Conservation (phyloP, 2,329 filamentous ascomycete genomes). For the Botrytis byssoidea region DNA sequence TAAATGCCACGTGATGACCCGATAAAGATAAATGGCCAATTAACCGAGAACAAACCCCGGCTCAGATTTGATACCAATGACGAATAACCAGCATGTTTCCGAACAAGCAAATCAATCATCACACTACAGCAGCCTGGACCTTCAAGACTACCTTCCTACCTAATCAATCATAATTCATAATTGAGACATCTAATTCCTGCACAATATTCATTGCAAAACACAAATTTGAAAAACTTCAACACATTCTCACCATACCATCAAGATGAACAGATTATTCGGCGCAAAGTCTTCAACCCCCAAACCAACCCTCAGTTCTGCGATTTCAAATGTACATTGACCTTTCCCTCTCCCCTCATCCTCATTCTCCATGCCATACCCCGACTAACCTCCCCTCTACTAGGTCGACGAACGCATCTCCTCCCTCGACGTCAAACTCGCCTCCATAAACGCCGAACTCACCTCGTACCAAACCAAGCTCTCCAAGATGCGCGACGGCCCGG, state of each 20-base stretch:
- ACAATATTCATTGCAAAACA: background rate
- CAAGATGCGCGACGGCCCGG: slow-evolving; percentile 94
- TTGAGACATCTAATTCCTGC: background rate
- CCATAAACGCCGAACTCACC: slow-evolving; percentile 84
- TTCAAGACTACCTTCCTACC: background rate
- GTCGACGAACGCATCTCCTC: slow-evolving; percentile 78
- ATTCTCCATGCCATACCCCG: no score
- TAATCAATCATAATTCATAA: background rate
- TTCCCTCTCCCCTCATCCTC: background rate
- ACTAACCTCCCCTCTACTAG: slow-evolving; percentile 43
- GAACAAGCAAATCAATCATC: background rate
- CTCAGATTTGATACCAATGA: background rate
- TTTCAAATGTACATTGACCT: slow-evolving; percentile 62
- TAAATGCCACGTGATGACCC: background rate
- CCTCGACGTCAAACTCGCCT: slow-evolving; percentile 92
- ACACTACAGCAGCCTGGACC: background rate
- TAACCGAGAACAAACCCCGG: background rate
- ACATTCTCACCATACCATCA: background rate
- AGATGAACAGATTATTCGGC: slow-evolving; percentile 96
- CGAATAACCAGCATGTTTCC: background rate
- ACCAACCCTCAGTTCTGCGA: slow-evolving; percentile 80
- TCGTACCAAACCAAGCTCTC: slow-evolving; percentile 83
- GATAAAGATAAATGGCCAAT: background rate
- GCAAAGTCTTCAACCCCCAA: slow-evolving; percentile 84
- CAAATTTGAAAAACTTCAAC: background rate